Conservation (phyloP, 345 rosid species). For the Excoecaria agallocha region DNA sequence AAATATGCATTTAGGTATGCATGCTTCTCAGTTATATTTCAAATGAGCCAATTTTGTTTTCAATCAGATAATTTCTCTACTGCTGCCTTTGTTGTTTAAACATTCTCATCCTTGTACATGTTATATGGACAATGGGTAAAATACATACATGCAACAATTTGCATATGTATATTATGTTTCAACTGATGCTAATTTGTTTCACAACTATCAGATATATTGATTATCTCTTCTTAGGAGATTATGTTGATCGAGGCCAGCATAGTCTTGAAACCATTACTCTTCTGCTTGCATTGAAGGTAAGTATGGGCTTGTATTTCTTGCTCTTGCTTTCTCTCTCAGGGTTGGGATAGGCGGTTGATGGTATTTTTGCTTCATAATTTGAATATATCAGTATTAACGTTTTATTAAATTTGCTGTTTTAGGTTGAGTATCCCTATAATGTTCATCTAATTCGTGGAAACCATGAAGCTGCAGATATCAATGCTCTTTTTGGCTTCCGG, state of each 20-base stretch:
- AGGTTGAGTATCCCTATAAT: constrained; percentile 89
- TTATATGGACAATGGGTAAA: neutral
- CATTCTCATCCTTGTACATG: neutral
- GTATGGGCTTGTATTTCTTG: constrained; percentile 4
- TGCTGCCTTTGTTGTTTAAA: neutral
- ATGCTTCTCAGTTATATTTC: neutral
- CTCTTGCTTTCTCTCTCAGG: constrained; percentile 6
- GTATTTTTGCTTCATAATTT: neutral
- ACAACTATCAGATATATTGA: constrained; percentile 78
- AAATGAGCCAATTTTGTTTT: neutral
- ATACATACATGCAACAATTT: neutral
- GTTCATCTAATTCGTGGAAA: constrained; percentile 96
- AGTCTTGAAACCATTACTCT: constrained; percentile 93
- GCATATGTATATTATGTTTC: neutral
- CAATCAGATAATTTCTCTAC: neutral
- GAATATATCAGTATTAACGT: neutral
- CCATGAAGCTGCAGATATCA: constrained; percentile 99
- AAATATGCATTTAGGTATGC: neutral
- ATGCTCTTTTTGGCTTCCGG: constrained; percentile 98
- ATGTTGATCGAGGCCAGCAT: constrained; percentile 99
- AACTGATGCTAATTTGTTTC: constrained; percentile 23
- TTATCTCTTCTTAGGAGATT: constrained; percentile 98
- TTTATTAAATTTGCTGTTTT: constrained; percentile 25
- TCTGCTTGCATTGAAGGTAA: constrained; percentile 94
- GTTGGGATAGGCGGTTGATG: neutral